Conservation (phyloP, 83 land plant genomes). For the Larix sibirica region DNA sequence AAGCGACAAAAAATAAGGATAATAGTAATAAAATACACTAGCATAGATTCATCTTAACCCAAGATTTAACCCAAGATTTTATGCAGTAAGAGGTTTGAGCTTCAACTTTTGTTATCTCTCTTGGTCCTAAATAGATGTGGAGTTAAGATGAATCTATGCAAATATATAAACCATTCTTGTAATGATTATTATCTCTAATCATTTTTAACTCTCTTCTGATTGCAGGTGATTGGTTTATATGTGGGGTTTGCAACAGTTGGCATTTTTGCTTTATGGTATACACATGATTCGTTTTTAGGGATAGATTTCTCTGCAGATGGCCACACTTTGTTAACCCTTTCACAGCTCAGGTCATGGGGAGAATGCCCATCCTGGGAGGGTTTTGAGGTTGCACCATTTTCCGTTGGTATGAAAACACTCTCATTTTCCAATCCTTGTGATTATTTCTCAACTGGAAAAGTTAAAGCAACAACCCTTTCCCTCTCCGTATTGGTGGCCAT, state of each 20-base stretch:
- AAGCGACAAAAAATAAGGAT: too few relatives aligned
- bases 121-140: too few relatives aligned
- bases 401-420: constrained; percentile 58
- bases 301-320: constrained; percentile 76
- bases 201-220: too few relatives aligned
- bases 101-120: too few relatives aligned
- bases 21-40: too few relatives aligned
- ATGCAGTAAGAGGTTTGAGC: too few relatives aligned
- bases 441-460: constrained; percentile 71
- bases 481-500: constrained; percentile 81
- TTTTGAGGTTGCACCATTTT: constrained; percentile 72
- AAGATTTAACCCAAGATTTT: too few relatives aligned
- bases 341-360: constrained; percentile 79
- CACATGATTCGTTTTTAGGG: constrained; percentile 78
- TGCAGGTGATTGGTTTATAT: constrained; percentile 85
- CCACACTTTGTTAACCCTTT: constrained; percentile 71
- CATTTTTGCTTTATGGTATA: constrained; percentile 79
- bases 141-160: too few relatives aligned
- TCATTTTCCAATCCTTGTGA: constrained; percentile 75
- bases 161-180: too few relatives aligned
- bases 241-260: constrained; percentile 93
- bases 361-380: constrained; percentile 75
- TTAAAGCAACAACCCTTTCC: constrained; percentile 78
- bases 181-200: too few relatives aligned
- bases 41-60: too few relatives aligned